phyloP scores from a whole-genome alignment of 2,329 filamentous ascomycete genomes.

The Stachybotrys chartarum region DNA sequence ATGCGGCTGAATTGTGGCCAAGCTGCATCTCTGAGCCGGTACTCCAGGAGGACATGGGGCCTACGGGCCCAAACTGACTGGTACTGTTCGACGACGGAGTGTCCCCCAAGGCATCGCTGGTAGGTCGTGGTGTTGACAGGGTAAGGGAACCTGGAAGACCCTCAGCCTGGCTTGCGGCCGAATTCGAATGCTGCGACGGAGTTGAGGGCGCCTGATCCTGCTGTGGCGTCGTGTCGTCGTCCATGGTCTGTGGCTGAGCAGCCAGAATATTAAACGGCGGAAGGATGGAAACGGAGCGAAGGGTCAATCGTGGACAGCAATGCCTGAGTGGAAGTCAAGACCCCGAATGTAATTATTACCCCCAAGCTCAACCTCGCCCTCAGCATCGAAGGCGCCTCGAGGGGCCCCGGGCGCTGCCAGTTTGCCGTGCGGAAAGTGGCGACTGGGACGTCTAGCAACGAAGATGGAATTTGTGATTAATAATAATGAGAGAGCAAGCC shows the following conservation, averaged over 20 bases:
- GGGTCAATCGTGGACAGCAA: neutral
- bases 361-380: neutral
- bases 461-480: neutral
- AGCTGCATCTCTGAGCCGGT: constrained; percentile 32
- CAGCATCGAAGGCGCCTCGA: neutral
- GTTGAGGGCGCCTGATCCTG: neutral
- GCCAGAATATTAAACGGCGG: neutral
- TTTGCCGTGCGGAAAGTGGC: neutral
- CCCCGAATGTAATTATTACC: no score
- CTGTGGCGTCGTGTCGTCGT: neutral
- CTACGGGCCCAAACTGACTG: constrained; percentile 13
- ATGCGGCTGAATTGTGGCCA: constrained; percentile 20
- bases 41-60: constrained; percentile 33
- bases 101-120: neutral
- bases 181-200: neutral
- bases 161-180: neutral
- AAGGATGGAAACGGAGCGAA: neutral
- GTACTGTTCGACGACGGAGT: constrained; percentile 7
- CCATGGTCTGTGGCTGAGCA: neutral
- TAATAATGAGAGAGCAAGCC: no score
- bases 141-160: neutral
- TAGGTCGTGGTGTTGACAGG: neutral
- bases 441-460: neutral
- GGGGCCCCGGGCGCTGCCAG: no score
- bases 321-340: neutral